Evolutionary conservation across 805 yeast species (phyloP).

Genomic region (Limtongia smithiae): DNA sequence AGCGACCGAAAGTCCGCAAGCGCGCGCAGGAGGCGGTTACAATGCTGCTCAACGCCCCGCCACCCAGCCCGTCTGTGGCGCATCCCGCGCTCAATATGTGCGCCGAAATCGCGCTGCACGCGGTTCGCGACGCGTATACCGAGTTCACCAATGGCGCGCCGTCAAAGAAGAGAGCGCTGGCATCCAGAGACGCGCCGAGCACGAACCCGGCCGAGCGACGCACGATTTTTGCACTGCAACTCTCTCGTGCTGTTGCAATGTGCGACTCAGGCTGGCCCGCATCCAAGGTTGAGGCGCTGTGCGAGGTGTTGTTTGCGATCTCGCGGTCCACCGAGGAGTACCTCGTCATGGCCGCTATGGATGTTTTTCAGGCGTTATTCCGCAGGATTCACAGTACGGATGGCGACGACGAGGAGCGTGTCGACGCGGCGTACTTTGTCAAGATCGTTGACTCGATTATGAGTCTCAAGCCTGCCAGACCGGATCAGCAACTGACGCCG

Average conservation of each 20-base stretch:
- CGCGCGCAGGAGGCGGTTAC: constrained; percentile 89
- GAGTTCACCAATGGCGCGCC: constrained; percentile 35
- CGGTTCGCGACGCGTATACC: constrained; percentile 48
- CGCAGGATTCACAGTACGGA: constrained; percentile 48
- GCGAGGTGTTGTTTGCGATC: constrained; percentile 70
- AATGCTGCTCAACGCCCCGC: constrained; percentile 56
- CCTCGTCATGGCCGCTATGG: constrained; percentile 75
- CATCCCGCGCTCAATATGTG: constrained; percentile 74
- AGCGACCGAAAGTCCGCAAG: constrained; percentile 91
- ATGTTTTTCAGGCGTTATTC: constrained; percentile 78
- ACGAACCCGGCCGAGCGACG: constrained; percentile 34
- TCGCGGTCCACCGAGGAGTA: constrained; percentile 82
- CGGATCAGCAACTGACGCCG: constrained; percentile 82
- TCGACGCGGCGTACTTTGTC: constrained; percentile 59
- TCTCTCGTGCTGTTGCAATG: constrained; percentile 61
- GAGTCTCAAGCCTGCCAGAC: constrained; percentile 73
- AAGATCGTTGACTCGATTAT: constrained; percentile 67
- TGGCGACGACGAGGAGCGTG: constrained; percentile 41
- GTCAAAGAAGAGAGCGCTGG: constrained; percentile 36
- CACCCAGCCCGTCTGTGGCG: constrained; percentile 73
- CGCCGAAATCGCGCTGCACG: constrained; percentile 62
- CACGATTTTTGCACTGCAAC: constrained; percentile 72
- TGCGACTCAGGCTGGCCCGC: constrained; percentile 81
- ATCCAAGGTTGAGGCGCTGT: constrained; percentile 60
- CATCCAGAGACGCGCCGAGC: constrained; percentile 17